phyloP scores from a whole-genome alignment of 108 stramenopile genomes.

The Nitzschia palea region DNA sequence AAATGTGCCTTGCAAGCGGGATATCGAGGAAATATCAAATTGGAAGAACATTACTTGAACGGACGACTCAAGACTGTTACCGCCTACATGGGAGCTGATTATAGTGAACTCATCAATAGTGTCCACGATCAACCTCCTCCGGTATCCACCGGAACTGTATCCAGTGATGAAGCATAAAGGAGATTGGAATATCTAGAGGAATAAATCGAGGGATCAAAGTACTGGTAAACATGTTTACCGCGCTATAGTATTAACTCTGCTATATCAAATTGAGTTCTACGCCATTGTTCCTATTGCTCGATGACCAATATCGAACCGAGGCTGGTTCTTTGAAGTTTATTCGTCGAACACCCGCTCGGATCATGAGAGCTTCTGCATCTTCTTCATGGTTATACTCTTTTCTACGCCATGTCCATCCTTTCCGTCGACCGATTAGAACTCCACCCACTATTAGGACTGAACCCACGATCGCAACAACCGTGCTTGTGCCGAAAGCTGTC shows the following conservation, averaged over 20 bases:
- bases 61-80: constrained; percentile 88
- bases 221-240: too few species aligned
- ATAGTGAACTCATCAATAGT: constrained; percentile 23
- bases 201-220: too few species aligned
- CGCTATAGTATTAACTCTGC: too few species aligned
- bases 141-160: not conserved
- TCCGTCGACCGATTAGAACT: too few species aligned
- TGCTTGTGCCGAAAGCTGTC: too few species aligned
- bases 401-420: too few species aligned
- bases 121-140: not conserved
- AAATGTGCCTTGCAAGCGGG: constrained; percentile 76
- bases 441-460: too few species aligned
- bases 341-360: too few species aligned
- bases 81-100: constrained; percentile 76
- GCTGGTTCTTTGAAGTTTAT: not conserved
- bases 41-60: constrained; percentile 88
- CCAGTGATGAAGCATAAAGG: constrained; percentile 5
- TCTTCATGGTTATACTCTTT: too few species aligned
- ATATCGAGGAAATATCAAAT: constrained; percentile 75
- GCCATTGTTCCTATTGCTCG: not conserved
- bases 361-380: too few species aligned
- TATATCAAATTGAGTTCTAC: not conserved
- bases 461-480: too few species aligned
- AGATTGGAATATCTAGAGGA: not conserved
- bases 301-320: not conserved